Percentiles rank a stretch among this genome's conserved stretches.
These are phyloP conservation scores for Tolypocladium pustulatum DNA, from an alignment of 2,329 filamentous ascomycete genomes.

Conservation along the genomic window DNA sequence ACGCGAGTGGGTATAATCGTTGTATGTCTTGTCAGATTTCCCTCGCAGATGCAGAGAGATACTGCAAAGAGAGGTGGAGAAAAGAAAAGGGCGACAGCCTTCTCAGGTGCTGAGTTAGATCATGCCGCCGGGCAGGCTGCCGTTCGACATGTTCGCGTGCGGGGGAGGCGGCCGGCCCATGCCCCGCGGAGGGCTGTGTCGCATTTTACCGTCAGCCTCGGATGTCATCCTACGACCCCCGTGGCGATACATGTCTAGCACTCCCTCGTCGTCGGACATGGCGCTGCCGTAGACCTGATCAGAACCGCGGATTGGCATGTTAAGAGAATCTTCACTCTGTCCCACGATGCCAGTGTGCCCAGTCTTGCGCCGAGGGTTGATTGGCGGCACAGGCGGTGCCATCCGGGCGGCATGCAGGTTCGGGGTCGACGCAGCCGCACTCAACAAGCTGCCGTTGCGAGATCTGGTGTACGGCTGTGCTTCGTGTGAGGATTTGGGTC, in stretches of 20 bases:
- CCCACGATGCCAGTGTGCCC: conserved; percentile 25
- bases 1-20: neutral
- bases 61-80: neutral
- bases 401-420: conserved; percentile 22
- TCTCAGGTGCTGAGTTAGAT: conserved; percentile 20
- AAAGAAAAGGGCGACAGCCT: neutral
- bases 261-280: conserved; percentile 29
- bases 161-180: conserved; percentile 16
- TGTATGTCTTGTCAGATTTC: conserved; percentile 1
- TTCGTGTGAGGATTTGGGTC: conserved; percentile 29
- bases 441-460: conserved; percentile 23
- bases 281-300: conserved; percentile 5
- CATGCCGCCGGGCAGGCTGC: conserved; percentile 32
- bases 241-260: conserved; percentile 21
- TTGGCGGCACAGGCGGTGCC: conserved; percentile 44
- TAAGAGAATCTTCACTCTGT: conserved; percentile 19
- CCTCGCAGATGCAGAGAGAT: neutral
- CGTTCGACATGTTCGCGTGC: conserved; percentile 15
- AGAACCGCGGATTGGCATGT: conserved; percentile 2
- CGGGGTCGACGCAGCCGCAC: conserved; percentile 22
- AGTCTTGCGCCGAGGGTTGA: conserved; percentile 46
- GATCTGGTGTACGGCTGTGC: conserved; percentile 15
- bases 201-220: conserved; percentile 24
- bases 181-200: conserved; percentile 15
- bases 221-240: conserved; percentile 31